These are phyloP conservation scores for Russula virescens DNA, from an alignment of 768 basidiomycete genomes.

Conservation along the genomic window DNA sequence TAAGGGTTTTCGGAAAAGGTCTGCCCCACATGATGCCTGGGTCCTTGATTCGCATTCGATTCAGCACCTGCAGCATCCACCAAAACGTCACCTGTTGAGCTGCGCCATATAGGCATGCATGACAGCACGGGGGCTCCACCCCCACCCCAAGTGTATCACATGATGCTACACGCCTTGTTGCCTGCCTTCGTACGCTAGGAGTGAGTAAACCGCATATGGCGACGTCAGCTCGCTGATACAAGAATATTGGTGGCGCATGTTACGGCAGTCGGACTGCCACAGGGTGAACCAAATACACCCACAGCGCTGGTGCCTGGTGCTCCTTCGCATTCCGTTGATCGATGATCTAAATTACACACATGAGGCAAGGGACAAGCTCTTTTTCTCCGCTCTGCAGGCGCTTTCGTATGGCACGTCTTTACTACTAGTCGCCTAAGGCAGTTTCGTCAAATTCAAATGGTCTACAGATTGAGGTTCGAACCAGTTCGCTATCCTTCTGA, in stretches of 20 bases:
- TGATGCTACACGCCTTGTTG: not conserved
- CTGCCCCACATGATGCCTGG: not conserved
- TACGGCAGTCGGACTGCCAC: not conserved
- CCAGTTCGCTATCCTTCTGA: not conserved
- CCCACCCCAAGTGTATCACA: not conserved
- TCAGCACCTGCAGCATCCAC: no score
- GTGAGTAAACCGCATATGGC: not conserved
- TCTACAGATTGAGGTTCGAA: slow-evolving; percentile 2
- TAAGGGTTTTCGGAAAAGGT: not conserved
- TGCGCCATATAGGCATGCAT: not conserved
- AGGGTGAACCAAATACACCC: slow-evolving; percentile 1
- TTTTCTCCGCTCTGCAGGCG: slow-evolving; percentile 8
- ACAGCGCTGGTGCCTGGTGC: slow-evolving; percentile 1
- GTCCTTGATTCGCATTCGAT: not conserved
- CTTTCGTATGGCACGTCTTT: not conserved
- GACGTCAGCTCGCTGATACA: not conserved
- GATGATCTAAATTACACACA: slow-evolving; percentile 5
- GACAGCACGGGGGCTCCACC: slow-evolving; percentile 7
- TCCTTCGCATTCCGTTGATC: slow-evolving; percentile 1
- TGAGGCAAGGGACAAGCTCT: not conserved
- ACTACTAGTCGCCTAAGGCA: not conserved
- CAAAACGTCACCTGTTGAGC: not conserved
- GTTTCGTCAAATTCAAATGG: not conserved
- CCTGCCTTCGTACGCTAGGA: not conserved
- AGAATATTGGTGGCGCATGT: not conserved